These are phyloP conservation scores for Leishmania guyanensis DNA, from an alignment of 208 protist genomes.

Conservation along the genomic window DNA sequence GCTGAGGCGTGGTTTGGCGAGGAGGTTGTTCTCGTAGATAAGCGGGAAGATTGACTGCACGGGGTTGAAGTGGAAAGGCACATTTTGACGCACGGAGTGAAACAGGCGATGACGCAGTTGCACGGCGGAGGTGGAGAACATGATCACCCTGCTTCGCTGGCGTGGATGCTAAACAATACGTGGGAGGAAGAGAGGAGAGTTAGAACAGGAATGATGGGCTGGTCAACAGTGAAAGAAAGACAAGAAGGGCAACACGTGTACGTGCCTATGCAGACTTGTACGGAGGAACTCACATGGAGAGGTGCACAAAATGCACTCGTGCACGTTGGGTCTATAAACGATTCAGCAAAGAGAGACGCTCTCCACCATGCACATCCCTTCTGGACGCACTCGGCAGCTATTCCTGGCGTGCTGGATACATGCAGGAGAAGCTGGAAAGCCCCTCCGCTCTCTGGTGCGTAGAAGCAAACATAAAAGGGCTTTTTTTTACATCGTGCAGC, in stretches of 20 bases:
- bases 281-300: not conserved
- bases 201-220: not conserved
- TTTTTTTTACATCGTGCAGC: not conserved
- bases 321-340: not conserved
- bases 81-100: conserved; percentile 57
- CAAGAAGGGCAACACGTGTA: not conserved
- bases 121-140: conserved; percentile 16
- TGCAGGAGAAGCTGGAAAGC: not conserved
- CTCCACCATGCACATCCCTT: not conserved
- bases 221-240: not conserved
- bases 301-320: not conserved
- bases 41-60: conserved; percentile 88
- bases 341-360: not conserved
- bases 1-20: conserved; percentile 79
- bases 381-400: not conserved
- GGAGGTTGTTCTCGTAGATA: conserved; percentile 86
- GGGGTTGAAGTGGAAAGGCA: conserved; percentile 80
- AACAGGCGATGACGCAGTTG: conserved; percentile 72
- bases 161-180: not conserved
- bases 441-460: not conserved
- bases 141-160: conserved; percentile 1
- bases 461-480: not conserved
- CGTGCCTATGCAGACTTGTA: not conserved
- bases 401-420: not conserved
- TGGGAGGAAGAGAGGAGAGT: not conserved